A percentile compares a stretch with the other conserved stretches of the same genome.
Evolutionary conservation across 148 eudicot species (phyloP).

Genomic region (Fagopyrum tataricum): DNA sequence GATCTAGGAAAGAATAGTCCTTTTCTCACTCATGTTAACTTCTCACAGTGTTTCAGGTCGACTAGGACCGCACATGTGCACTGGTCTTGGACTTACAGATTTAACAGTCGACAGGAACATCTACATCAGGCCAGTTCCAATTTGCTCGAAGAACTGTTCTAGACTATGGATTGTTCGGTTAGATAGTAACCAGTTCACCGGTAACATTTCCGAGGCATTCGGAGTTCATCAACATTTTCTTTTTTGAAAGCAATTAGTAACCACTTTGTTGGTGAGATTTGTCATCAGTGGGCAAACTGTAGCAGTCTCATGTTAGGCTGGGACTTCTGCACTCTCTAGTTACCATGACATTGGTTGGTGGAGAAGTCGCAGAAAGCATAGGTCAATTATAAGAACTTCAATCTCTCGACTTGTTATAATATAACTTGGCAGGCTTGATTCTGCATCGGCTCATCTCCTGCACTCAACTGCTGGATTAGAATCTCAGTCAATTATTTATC

Average conservation of each 20-base stretch:
- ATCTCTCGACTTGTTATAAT: slow-evolving; percentile 57
- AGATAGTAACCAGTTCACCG: slow-evolving; percentile 49
- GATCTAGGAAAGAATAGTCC: slow-evolving; percentile 46
- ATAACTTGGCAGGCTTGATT: slow-evolving; percentile 47
- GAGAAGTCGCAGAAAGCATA: slow-evolving; percentile 45
- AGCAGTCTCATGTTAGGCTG: slow-evolving; percentile 40
- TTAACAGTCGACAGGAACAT: slow-evolving; percentile 53
- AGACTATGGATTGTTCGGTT: slow-evolving; percentile 47
- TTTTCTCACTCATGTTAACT: slow-evolving; percentile 42
- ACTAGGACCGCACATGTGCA: slow-evolving; percentile 54
- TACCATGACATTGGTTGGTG: slow-evolving; percentile 37
- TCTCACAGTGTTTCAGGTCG: slow-evolving; percentile 69
- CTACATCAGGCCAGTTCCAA: slow-evolving; percentile 55
- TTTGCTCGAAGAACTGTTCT: slow-evolving; percentile 67
- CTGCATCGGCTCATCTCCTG: slow-evolving; percentile 46
- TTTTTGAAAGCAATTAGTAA: slow-evolving; percentile 48
- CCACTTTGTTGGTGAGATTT: slow-evolving; percentile 58
- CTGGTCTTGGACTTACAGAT: slow-evolving; percentile 34
- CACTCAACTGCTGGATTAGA: slow-evolving; percentile 37
- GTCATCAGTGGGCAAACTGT: slow-evolving; percentile 53
- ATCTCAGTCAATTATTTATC: slow-evolving; percentile 57
- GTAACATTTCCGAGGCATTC: slow-evolving; percentile 59
- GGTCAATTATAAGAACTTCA: slow-evolving; percentile 42
- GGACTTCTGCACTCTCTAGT: slow-evolving; percentile 33
- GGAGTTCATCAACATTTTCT: slow-evolving; percentile 44